A percentile compares a stretch with the other conserved stretches of the same genome.
These are phyloP conservation scores for Elaeagnus macrophylla DNA, from an alignment of 306 rosid genomes.

Conservation along the genomic window DNA sequence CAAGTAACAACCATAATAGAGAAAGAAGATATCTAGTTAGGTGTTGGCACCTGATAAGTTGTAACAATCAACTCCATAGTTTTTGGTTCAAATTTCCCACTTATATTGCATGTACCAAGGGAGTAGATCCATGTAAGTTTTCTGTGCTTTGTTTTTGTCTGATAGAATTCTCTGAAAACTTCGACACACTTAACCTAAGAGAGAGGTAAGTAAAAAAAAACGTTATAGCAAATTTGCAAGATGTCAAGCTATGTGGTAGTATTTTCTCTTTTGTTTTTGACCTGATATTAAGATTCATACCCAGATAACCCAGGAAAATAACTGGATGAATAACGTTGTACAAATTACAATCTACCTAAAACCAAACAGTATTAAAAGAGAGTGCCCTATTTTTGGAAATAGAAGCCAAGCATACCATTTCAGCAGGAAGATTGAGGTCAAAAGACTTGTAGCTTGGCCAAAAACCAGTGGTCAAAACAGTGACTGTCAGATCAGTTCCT, in stretches of 20 bases:
- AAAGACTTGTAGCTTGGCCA: conserved; percentile 54
- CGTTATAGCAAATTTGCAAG: background rate
- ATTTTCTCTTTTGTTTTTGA: too few species aligned
- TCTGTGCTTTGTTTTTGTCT: conserved; percentile 44
- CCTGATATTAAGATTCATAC: too few species aligned
- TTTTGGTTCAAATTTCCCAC: conserved; percentile 41
- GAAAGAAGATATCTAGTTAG: background rate
- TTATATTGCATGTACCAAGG: conserved; percentile 41
- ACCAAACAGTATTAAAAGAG: too few species aligned
- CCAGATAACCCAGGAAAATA: too few species aligned
- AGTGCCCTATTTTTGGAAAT: too few species aligned
- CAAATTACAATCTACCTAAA: too few species aligned
- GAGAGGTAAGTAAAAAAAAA: background rate
- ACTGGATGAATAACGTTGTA: too few species aligned
- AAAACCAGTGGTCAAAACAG: conserved; percentile 44
- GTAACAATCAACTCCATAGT: conserved; percentile 43
- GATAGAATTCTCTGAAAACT: conserved; percentile 41
- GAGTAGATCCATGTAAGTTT: conserved; percentile 50
- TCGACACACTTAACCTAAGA: conserved; percentile 44
- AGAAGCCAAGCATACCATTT: conserved; percentile 24
- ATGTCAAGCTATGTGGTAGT: too few species aligned
- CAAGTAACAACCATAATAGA: conserved; percentile 1
- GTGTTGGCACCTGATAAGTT: conserved; percentile 32
- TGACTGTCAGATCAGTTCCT: conserved; percentile 43
- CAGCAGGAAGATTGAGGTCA: conserved; percentile 46